Percentiles rank a stretch among this genome's conserved stretches.
Conservation (phyloP, 2,329 filamentous ascomycete genomes). For the Exophiala sideris region DNA sequence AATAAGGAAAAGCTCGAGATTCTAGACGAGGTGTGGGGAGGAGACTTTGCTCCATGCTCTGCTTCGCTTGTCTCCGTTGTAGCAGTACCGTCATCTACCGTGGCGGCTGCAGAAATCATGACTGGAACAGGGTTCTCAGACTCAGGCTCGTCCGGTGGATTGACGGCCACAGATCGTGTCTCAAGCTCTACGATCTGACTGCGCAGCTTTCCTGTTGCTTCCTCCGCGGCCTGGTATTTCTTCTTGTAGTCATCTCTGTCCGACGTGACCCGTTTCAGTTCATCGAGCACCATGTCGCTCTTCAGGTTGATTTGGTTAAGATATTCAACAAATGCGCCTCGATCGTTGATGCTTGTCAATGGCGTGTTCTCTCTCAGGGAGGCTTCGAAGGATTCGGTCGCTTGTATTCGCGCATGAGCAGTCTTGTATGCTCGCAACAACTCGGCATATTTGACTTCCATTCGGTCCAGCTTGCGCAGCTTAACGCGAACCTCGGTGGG, state of each 20-base stretch:
- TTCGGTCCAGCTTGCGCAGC: conserved; percentile 80
- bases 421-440: conserved; percentile 86
- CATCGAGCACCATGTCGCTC: conserved; percentile 88
- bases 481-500: conserved; percentile 71
- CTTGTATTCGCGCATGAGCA: conserved; percentile 79
- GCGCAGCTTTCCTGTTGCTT: conserved; percentile 58
- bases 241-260: conserved; percentile 79
- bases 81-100: background rate
- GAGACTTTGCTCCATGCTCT: conserved; percentile 30
- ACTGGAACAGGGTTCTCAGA: conserved; percentile 1
- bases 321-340: conserved; percentile 81
- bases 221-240: conserved; percentile 67
- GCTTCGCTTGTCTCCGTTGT: conserved; percentile 19
- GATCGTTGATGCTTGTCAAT: conserved; percentile 81
- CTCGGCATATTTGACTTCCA: conserved; percentile 85
- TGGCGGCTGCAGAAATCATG: background rate
- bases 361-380: conserved; percentile 89
- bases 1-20: conserved; percentile 38
- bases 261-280: conserved; percentile 78
- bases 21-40: conserved; percentile 35
- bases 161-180: conserved; percentile 31
- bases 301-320: conserved; percentile 81
- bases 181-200: conserved; percentile 62
- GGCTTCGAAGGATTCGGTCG: conserved; percentile 91
- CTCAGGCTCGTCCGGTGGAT: conserved; percentile 31